Evolutionary conservation across 257 asterid genomes (phyloP).

Genomic region (Lavandula angustifolia): DNA sequence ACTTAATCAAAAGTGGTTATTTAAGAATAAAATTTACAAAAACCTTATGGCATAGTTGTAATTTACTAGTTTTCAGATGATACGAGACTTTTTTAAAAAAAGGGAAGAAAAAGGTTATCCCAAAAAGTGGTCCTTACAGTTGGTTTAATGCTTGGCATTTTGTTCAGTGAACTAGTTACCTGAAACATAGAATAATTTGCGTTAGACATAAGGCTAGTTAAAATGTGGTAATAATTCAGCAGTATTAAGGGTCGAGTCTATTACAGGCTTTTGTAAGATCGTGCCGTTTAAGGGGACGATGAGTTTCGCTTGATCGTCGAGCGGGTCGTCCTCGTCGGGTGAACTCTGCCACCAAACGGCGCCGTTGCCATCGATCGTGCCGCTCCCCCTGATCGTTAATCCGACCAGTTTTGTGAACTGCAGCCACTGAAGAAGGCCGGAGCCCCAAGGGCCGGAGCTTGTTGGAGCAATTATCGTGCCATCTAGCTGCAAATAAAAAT

Average conservation of each 20-base stretch:
- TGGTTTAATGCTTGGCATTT: slow-evolving; percentile 83
- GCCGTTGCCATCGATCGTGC: slow-evolving; percentile 74
- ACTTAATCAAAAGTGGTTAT: too few species aligned
- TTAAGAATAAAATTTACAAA: too few species aligned
- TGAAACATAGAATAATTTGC: slow-evolving; percentile 29
- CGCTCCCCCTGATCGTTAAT: slow-evolving; percentile 69
- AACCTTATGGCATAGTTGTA: too few species aligned
- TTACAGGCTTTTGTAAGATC: slow-evolving; percentile 45
- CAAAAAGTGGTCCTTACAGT: slow-evolving; percentile 56
- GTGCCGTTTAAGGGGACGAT: slow-evolving; percentile 57
- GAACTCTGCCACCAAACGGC: slow-evolving; percentile 81
- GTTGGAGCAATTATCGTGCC: slow-evolving; percentile 84
- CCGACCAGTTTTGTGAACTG: slow-evolving; percentile 79
- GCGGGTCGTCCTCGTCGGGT: slow-evolving; percentile 50
- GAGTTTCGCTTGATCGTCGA: slow-evolving; percentile 62
- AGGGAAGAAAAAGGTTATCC: too few species aligned
- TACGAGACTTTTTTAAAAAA: too few species aligned
- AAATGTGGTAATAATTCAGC: background rate
- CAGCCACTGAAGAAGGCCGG: slow-evolving; percentile 82
- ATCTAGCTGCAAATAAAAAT: slow-evolving; percentile 56
- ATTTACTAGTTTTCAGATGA: too few species aligned
- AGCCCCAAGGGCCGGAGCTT: slow-evolving; percentile 68
- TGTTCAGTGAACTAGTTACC: slow-evolving; percentile 47
- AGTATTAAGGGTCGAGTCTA: background rate
- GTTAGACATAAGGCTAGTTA: background rate